Conservation (phyloP, 495 filamentous ascomycete genomes). For the Platismatia glauca region DNA sequence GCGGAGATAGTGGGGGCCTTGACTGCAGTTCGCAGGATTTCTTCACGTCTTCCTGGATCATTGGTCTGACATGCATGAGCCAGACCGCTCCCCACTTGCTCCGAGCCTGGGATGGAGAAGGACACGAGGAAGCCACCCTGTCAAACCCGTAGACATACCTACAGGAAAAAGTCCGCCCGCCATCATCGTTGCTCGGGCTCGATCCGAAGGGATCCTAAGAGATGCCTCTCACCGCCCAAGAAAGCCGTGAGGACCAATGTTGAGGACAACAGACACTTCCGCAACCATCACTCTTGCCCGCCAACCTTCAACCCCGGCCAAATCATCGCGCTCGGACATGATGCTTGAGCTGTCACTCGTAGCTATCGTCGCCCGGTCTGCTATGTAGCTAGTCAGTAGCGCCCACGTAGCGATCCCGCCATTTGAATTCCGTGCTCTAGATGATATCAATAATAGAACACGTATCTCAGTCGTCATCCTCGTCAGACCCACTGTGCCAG, state of each 20-base stretch:
- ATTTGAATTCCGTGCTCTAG: not conserved
- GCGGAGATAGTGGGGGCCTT: not conserved
- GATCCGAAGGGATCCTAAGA: not conserved
- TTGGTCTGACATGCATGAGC: not conserved
- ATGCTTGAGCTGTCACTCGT: not conserved
- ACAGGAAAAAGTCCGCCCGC: not conserved
- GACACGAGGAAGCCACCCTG: not conserved
- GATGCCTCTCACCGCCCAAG: not conserved
- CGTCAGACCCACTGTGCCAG: slow-evolving; percentile 78
- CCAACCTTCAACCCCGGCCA: not conserved
- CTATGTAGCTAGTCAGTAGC: slow-evolving; percentile 7
- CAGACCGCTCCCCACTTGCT: not conserved
- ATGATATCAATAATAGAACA: not conserved
- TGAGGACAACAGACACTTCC: not conserved
- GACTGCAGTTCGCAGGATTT: not conserved
- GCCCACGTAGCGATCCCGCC: not conserved
- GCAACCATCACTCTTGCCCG: not conserved
- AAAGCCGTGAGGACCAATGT: not conserved
- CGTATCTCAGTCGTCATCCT: slow-evolving; percentile 47
- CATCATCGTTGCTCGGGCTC: not conserved
- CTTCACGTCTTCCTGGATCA: too few species aligned
- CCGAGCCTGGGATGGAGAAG: not conserved
- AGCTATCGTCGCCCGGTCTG: not conserved
- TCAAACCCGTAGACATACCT: not conserved
- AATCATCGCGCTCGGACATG: not conserved